phyloP scores from a whole-genome alignment of 371 early-diverging fungal genomes.

The Rhizomucor pusillus region DNA sequence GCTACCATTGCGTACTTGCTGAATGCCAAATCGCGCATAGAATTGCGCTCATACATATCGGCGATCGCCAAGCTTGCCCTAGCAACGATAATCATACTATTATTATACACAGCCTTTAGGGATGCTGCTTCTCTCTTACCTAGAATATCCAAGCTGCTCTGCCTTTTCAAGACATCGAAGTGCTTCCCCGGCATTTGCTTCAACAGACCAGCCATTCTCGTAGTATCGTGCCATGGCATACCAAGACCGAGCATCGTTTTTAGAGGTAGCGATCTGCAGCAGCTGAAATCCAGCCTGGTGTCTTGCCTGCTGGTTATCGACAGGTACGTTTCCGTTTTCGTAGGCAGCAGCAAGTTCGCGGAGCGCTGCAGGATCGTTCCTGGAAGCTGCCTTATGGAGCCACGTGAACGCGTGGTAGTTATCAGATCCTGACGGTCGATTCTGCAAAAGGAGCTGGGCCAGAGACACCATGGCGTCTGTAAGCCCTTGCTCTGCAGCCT shows the following conservation, averaged over 20 bases:
- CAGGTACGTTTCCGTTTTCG: constrained; percentile 4
- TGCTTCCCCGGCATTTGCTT: constrained; percentile 14
- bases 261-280: constrained; percentile 7
- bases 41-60: constrained; percentile 11
- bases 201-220: constrained; percentile 21
- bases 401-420: constrained; percentile 10
- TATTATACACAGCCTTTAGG: not conserved
- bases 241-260: constrained; percentile 15
- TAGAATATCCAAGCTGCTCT: constrained; percentile 19
- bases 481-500: constrained; percentile 34
- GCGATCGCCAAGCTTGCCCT: constrained; percentile 21
- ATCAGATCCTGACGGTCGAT: not conserved
- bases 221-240: constrained; percentile 26
- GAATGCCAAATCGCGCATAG: constrained; percentile 9
- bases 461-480: constrained; percentile 36
- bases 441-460: constrained; percentile 18
- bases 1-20: constrained; percentile 9
- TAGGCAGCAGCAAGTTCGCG: constrained; percentile 7
- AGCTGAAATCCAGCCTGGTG: constrained; percentile 11
- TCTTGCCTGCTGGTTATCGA: constrained; percentile 1
- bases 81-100: constrained; percentile 10
- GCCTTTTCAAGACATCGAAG: constrained; percentile 25
- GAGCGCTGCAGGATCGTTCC: constrained; percentile 8
- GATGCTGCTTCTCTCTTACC: constrained; percentile 17
- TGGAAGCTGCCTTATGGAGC: constrained; percentile 8